phyloP scores from a whole-genome alignment of 257 asterid species.

The Apocynum venetum region DNA sequence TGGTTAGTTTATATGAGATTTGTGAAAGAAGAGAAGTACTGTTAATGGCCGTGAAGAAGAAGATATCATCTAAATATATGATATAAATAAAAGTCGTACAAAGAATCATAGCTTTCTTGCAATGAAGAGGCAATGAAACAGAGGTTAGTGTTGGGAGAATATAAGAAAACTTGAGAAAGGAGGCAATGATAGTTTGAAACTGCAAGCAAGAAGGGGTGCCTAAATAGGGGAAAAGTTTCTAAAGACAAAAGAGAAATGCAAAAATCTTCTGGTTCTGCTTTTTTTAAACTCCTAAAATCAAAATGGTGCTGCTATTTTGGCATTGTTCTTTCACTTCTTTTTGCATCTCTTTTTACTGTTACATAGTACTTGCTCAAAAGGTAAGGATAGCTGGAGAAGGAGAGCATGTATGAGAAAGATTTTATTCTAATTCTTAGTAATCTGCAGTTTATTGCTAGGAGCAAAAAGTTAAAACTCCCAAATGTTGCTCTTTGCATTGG shows the following conservation, averaged over 20 bases:
- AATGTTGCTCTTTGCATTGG: conserved; percentile 13
- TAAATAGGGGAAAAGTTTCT: conserved; percentile 35
- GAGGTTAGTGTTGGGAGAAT: conserved; percentile 63
- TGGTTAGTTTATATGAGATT: conserved; percentile 12
- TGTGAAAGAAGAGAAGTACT: conserved; percentile 10
- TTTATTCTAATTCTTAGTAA: conserved; percentile 17
- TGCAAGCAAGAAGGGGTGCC: conserved; percentile 70
- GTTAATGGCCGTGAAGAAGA: conserved; percentile 11
- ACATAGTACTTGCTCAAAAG: conserved; percentile 42
- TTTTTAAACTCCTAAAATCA: not conserved
- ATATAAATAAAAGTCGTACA: conserved; percentile 42
- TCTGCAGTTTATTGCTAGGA: conserved; percentile 7
- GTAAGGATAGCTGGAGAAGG: conserved; percentile 10
- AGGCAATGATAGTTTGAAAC: conserved; percentile 59
- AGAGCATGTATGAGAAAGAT: conserved; percentile 9
- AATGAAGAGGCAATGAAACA: conserved; percentile 38
- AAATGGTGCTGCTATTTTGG: conserved; percentile 9
- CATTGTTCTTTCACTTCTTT: conserved; percentile 21
- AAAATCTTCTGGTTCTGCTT: not conserved
- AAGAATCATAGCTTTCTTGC: conserved; percentile 93
- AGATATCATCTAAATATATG: conserved; percentile 18
- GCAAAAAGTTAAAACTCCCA: conserved; percentile 16
- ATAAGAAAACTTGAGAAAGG: conserved; percentile 70
- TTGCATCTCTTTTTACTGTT: conserved; percentile 35
- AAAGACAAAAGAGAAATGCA: conserved; percentile 26